phyloP scores from a whole-genome alignment of 345 rosid genomes.

The Eucalyptus virginea region DNA sequence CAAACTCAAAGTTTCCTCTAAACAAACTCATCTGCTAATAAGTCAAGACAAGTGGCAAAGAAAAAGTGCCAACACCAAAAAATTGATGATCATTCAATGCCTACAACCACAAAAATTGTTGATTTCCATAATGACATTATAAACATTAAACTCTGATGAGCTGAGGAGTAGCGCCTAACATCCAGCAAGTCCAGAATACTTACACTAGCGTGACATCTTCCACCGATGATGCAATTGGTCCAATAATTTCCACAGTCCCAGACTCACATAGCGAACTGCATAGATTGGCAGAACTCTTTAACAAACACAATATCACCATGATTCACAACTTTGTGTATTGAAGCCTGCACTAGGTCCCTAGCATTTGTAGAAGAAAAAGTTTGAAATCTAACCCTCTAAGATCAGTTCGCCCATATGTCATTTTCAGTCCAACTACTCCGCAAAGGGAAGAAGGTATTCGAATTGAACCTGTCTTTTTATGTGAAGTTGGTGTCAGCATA shows the following conservation, averaged over 20 bases:
- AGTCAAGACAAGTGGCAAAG: not conserved
- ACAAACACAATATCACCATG: not conserved
- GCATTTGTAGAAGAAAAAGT: not conserved
- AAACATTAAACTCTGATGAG: not conserved
- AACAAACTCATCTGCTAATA: not conserved
- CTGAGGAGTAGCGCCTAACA: not conserved
- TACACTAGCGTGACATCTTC: slow-evolving; percentile 76
- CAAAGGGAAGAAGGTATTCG: slow-evolving; percentile 80
- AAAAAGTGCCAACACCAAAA: not conserved
- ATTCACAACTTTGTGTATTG: not conserved
- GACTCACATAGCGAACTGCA: slow-evolving; percentile 53
- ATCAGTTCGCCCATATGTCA: slow-evolving; percentile 72
- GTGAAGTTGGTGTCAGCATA: not conserved
- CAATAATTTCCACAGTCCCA: slow-evolving; percentile 77
- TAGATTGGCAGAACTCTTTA: not conserved
- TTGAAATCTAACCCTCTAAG: slow-evolving; percentile 44
- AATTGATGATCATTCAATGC: not conserved
- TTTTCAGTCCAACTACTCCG: slow-evolving; percentile 79
- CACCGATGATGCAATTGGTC: slow-evolving; percentile 75
- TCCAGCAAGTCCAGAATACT: slow-evolving; percentile 10
- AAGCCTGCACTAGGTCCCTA: not conserved
- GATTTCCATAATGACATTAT: not conserved
- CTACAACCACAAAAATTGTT: not conserved
- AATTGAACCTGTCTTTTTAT: slow-evolving; percentile 55
- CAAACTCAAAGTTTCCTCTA: not conserved